phyloP scores from a whole-genome alignment of 345 rosid genomes.

The Mangifera indica region DNA sequence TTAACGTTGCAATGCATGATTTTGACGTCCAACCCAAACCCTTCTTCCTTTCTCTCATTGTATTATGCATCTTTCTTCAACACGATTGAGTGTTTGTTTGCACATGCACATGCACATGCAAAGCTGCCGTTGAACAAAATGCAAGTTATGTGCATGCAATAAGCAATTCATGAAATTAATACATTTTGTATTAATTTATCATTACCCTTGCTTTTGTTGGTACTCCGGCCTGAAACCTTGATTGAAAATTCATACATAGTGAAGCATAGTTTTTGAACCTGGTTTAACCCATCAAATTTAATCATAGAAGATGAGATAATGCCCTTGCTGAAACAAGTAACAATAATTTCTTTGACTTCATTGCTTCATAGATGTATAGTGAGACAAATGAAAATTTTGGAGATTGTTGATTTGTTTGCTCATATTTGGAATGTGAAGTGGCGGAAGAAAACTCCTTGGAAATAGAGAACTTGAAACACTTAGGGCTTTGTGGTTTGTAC shows the following conservation, averaged over 20 bases:
- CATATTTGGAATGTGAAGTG: background rate
- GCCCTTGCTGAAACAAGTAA: background rate
- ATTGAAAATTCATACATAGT: too few species aligned
- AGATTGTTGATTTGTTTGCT: background rate
- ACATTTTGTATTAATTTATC: too few species aligned
- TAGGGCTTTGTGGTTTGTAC: background rate
- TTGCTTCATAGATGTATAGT: background rate
- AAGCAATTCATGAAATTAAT: too few species aligned
- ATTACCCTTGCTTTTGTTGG: too few species aligned
- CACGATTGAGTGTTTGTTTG: background rate
- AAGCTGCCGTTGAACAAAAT: too few species aligned
- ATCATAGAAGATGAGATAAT: background rate
- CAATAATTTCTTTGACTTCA: background rate
- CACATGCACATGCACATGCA: too few species aligned
- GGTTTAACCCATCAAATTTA: background rate
- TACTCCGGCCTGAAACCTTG: too few species aligned
- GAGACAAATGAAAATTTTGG: too few species aligned
- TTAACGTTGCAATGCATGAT: slow-evolving; percentile 75
- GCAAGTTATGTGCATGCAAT: too few species aligned
- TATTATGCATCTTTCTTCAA: background rate
- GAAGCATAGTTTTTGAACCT: background rate
- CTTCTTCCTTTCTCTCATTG: background rate
- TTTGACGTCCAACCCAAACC: slow-evolving; percentile 49
- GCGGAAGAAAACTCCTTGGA: background rate
- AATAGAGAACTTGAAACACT: background rate